Evolutionary conservation across 805 yeast species (phyloP).

Genomic region (Debaryomyces prosopidis): DNA sequence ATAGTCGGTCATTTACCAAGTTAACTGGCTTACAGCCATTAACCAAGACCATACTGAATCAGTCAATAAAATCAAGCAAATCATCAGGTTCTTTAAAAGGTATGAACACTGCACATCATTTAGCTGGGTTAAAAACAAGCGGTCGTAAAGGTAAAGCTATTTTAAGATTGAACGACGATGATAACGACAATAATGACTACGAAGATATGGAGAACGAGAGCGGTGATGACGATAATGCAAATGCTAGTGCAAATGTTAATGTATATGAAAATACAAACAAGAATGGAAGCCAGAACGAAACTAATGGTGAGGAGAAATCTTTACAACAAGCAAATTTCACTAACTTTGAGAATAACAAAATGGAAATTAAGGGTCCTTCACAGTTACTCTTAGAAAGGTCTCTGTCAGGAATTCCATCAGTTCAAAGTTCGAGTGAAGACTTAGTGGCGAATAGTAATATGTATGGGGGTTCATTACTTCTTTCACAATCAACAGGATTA

Average conservation of each 20-base stretch:
- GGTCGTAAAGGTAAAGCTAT: conserved; percentile 40
- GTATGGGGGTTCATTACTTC: conserved; percentile 43
- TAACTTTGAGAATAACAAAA: neutral
- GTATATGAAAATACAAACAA: neutral
- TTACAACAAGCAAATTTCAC: neutral
- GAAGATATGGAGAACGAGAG: conserved; percentile 33
- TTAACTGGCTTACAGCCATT: conserved; percentile 34
- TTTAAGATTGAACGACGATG: conserved; percentile 38
- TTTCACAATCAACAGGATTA: conserved; percentile 45
- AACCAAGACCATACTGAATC: conserved; percentile 33
- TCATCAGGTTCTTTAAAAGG: conserved; percentile 37
- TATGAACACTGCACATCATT: conserved; percentile 11
- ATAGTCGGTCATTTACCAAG: conserved; percentile 39
- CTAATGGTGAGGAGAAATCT: neutral
- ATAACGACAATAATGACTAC: conserved; percentile 29
- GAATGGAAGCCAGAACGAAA: neutral
- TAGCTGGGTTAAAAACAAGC: conserved; percentile 37
- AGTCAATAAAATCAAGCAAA: conserved; percentile 29
- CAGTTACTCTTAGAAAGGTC: neutral
- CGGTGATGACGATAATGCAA: conserved; percentile 10
- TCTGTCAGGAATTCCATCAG: conserved; percentile 6
- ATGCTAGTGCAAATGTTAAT: neutral
- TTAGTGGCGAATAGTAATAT: conserved; percentile 24
- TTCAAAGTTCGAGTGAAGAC: conserved; percentile 28
- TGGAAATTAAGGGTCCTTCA: neutral